These are phyloP conservation scores for Rosa lucieae DNA, from an alignment of 306 rosid species.

Conservation along the genomic window DNA sequence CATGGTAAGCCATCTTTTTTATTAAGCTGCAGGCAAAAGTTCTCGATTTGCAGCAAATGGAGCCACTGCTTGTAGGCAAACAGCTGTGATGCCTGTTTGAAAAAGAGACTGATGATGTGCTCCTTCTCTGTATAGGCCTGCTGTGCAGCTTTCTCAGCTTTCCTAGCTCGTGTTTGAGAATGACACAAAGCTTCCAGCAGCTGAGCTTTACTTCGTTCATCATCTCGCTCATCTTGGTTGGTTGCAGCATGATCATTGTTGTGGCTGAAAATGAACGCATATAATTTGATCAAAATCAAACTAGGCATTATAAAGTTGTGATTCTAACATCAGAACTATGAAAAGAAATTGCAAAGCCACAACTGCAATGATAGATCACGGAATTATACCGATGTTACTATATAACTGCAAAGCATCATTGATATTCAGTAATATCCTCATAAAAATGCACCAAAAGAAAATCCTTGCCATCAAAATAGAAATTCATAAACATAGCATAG, in stretches of 20 bases:
- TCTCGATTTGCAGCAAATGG: slow-evolving; percentile 75
- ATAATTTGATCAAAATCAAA: slow-evolving; percentile 12
- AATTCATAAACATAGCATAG: background rate
- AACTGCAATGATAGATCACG: background rate
- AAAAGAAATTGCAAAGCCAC: background rate
- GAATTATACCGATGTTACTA: background rate
- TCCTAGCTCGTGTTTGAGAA: slow-evolving; percentile 92
- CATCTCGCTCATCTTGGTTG: slow-evolving; percentile 11
- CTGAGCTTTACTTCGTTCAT: slow-evolving; percentile 50
- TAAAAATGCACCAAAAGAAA: background rate
- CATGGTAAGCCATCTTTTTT: slow-evolving; percentile 54
- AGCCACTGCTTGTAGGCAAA: slow-evolving; percentile 90
- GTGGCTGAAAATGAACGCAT: slow-evolving; percentile 29
- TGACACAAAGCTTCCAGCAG: slow-evolving; percentile 81
- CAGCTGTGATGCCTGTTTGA: slow-evolving; percentile 80
- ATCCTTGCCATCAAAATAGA: background rate
- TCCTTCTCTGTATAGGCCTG: slow-evolving; percentile 80
- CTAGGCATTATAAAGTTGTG: slow-evolving; percentile 8
- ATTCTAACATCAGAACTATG: background rate
- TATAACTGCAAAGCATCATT: background rate
- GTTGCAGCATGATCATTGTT: slow-evolving; percentile 43
- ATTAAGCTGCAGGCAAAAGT: slow-evolving; percentile 68
- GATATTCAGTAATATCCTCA: background rate
- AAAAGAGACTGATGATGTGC: slow-evolving; percentile 68
- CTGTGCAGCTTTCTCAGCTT: slow-evolving; percentile 83